A percentile compares a stretch with the other conserved stretches of the same genome.
Conservation (phyloP, 2,329 filamentous ascomycete species). For the Alternaria sp. region DNA sequence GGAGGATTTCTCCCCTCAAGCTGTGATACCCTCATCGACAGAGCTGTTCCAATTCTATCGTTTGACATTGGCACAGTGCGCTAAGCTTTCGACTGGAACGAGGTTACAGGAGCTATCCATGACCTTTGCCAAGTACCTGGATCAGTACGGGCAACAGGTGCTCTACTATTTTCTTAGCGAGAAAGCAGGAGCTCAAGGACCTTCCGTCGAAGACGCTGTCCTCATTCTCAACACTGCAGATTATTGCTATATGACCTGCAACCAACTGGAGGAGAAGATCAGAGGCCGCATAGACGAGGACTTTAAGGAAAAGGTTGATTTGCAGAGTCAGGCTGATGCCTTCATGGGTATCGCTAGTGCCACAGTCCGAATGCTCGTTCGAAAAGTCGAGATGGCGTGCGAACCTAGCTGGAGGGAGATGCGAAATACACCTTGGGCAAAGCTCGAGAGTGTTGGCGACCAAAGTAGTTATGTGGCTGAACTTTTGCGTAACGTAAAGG, state of each 20-base stretch:
- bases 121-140: slow-evolving; percentile 89
- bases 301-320: slow-evolving; percentile 75
- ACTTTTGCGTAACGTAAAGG: slow-evolving; percentile 76
- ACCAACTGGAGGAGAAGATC: slow-evolving; percentile 93
- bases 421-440: slow-evolving; percentile 94
- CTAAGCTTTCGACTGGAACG: slow-evolving; percentile 91
- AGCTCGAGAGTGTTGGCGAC: slow-evolving; percentile 90
- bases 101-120: slow-evolving; percentile 83
- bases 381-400: slow-evolving; percentile 80
- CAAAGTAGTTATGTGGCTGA: slow-evolving; percentile 92
- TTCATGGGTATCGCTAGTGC: slow-evolving; percentile 95
- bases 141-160: slow-evolving; percentile 94
- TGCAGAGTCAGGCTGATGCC: slow-evolving; percentile 91
- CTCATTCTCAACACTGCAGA: slow-evolving; percentile 95
- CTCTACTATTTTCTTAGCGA: slow-evolving; percentile 76
- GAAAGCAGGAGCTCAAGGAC: slow-evolving; percentile 62
- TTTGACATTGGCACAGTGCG: slow-evolving; percentile 89
- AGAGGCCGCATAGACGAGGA: slow-evolving; percentile 87
- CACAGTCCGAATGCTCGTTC: slow-evolving; percentile 82
- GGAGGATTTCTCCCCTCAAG: slow-evolving; percentile 90
- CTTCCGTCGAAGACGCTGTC: slow-evolving; percentile 77
- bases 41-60: slow-evolving; percentile 98
- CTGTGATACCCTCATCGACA: slow-evolving; percentile 91
- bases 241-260: slow-evolving; percentile 94
- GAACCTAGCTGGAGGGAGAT: slow-evolving; percentile 95